Conservation (phyloP, 768 basidiomycete genomes). For the Termitomyces sp. region DNA sequence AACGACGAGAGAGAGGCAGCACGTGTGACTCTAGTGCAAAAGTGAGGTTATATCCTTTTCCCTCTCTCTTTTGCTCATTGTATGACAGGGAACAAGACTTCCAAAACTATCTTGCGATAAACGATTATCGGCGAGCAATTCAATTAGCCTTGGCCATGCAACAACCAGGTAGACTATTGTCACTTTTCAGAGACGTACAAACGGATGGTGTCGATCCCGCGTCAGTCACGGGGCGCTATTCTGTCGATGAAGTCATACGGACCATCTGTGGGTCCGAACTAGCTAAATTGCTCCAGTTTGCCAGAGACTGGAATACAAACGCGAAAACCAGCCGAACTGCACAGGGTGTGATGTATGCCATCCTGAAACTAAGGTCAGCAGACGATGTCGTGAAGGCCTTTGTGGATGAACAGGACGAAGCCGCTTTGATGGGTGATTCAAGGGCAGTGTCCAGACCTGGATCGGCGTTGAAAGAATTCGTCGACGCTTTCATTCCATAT, state of each 20-base stretch:
- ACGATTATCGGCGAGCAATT: conserved; percentile 90
- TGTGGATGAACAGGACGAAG: conserved; percentile 30
- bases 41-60: conserved; percentile 44
- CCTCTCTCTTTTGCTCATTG: background rate
- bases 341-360: conserved; percentile 75
- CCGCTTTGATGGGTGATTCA: conserved; percentile 19
- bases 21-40: conserved; percentile 69
- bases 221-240: conserved; percentile 60
- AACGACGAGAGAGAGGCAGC: conserved; percentile 69
- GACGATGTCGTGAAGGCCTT: conserved; percentile 75
- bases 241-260: conserved; percentile 80
- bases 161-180: conserved; percentile 83
- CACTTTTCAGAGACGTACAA: conserved; percentile 68
- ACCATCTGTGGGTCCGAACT: conserved; percentile 71
- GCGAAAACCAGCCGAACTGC: conserved; percentile 84
- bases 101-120: conserved; percentile 78
- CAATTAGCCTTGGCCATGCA: conserved; percentile 88
- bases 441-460: conserved; percentile 13
- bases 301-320: conserved; percentile 93
- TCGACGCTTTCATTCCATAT: conserved; percentile 88
- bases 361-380: conserved; percentile 71
- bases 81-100: conserved; percentile 87
- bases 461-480: conserved; percentile 59
- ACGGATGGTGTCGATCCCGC: conserved; percentile 18
- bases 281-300: conserved; percentile 72